Evolutionary conservation across 108 stramenopile genomes (phyloP).

Genomic region (Fragilaria crotonensis): DNA sequence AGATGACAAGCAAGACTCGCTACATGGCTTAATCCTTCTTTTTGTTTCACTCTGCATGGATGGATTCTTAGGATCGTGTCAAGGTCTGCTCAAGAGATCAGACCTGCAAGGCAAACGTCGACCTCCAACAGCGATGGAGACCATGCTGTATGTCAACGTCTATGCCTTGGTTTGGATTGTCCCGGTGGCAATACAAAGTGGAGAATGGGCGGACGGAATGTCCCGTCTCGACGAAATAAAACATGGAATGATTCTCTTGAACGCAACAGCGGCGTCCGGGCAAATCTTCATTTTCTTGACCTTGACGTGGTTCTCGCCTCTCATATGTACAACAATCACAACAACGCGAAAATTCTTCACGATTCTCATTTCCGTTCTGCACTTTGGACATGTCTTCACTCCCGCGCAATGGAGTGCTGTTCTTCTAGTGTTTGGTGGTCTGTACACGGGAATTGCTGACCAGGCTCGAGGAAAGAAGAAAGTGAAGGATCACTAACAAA

Average conservation of each 20-base stretch:
- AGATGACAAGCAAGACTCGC: constrained; percentile 25
- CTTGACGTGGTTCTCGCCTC: constrained; percentile 75
- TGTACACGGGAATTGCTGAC: constrained; percentile 59
- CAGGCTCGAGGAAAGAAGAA: not conserved
- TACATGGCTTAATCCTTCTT: constrained; percentile 59
- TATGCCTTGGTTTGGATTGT: constrained; percentile 60
- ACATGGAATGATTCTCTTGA: constrained; percentile 31
- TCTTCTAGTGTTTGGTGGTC: constrained; percentile 71
- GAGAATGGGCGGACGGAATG: constrained; percentile 54
- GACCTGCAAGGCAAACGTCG: constrained; percentile 12
- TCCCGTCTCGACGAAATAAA: constrained; percentile 21
- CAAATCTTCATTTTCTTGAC: constrained; percentile 97
- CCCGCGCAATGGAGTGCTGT: constrained; percentile 69
- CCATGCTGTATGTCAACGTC: constrained; percentile 72
- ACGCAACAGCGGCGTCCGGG: constrained; percentile 67
- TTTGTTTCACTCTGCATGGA: constrained; percentile 60
- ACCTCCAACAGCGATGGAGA: constrained; percentile 73
- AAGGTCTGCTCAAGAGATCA: constrained; percentile 51
- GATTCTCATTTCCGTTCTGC: constrained; percentile 79
- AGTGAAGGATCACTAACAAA: not conserved
- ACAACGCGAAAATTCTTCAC: constrained; percentile 97
- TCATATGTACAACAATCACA: constrained; percentile 91
- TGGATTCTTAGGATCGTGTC: constrained; percentile 69
- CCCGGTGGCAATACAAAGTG: constrained; percentile 55
- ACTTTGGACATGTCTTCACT: constrained; percentile 85